phyloP scores from a whole-genome alignment of 176 grass and related monocot genomes.

The Cocos nucifera region DNA sequence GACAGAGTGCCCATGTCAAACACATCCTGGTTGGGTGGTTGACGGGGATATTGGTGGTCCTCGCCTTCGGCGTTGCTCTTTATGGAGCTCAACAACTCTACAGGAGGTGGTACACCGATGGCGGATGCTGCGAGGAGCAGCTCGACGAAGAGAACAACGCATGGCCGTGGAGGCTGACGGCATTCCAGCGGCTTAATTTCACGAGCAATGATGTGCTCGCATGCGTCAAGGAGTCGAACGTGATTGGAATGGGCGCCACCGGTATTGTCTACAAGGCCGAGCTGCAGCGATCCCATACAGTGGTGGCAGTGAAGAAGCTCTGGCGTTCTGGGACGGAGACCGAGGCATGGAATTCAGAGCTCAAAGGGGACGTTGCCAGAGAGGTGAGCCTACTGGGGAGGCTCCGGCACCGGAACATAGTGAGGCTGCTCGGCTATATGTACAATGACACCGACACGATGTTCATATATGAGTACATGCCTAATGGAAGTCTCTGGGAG shows the following conservation, averaged over 20 bases:
- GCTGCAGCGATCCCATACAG: conserved; percentile 34
- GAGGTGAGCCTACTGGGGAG: conserved; percentile 65
- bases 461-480: conserved; percentile 99
- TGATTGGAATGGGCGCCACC: conserved; percentile 84
- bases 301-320: conserved; percentile 90
- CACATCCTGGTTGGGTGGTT: conserved; percentile 49
- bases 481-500: conserved; percentile 89
- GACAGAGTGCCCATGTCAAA: conserved; percentile 33
- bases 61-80: conserved; percentile 25
- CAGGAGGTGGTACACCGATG: conserved; percentile 46
- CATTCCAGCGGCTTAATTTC: conserved; percentile 74
- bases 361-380: conserved; percentile 42
- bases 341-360: background rate
- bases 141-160: conserved; percentile 13
- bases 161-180: conserved; percentile 79
- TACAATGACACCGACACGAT: conserved; percentile 66
- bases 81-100: conserved; percentile 50
- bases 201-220: conserved; percentile 63
- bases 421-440: conserved; percentile 73
- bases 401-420: conserved; percentile 91
- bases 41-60: conserved; percentile 31
- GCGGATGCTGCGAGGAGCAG: conserved; percentile 28
- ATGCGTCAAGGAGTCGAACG: conserved; percentile 91
- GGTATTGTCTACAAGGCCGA: conserved; percentile 88
- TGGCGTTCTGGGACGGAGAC: conserved; percentile 27